Evolutionary conservation across 441 rosid genomes (phyloP).

Genomic region (Capsella rubella): DNA sequence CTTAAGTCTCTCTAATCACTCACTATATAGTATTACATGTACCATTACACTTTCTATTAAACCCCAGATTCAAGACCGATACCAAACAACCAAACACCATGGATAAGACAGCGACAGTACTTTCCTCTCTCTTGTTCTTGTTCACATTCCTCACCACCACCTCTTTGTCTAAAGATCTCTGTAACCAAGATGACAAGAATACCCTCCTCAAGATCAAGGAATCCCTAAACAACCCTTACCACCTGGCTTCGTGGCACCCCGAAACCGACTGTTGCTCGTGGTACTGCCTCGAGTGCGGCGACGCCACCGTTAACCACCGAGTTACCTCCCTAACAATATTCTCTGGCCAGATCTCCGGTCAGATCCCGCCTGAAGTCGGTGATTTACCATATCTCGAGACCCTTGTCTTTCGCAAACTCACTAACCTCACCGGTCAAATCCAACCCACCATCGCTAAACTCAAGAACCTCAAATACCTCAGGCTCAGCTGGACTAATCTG

Average conservation of each 20-base stretch:
- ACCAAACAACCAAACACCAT: constrained; percentile 17
- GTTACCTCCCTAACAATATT: constrained; percentile 57
- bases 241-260: constrained; percentile 68
- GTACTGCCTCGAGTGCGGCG: constrained; percentile 69
- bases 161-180: constrained; percentile 44
- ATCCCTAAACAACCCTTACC: constrained; percentile 59
- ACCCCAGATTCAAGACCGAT: constrained; percentile 5
- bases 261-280: constrained; percentile 76
- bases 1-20: not conserved
- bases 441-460: constrained; percentile 61
- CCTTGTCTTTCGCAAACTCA: constrained; percentile 53
- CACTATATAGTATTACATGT: not conserved
- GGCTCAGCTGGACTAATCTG: constrained; percentile 56
- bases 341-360: constrained; percentile 50
- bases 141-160: constrained; percentile 28
- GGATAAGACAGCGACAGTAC: constrained; percentile 31
- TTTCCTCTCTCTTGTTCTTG: constrained; percentile 28
- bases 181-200: constrained; percentile 52
- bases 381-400: constrained; percentile 58
- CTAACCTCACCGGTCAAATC: constrained; percentile 64
- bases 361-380: constrained; percentile 56
- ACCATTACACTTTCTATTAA: constrained; percentile 3
- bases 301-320: constrained; percentile 62
- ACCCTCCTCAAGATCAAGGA: constrained; percentile 55
- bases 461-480: constrained; percentile 49